Conservation (phyloP, 192 early-diverging fungal genomes). For the Mortierella hygrophila region DNA sequence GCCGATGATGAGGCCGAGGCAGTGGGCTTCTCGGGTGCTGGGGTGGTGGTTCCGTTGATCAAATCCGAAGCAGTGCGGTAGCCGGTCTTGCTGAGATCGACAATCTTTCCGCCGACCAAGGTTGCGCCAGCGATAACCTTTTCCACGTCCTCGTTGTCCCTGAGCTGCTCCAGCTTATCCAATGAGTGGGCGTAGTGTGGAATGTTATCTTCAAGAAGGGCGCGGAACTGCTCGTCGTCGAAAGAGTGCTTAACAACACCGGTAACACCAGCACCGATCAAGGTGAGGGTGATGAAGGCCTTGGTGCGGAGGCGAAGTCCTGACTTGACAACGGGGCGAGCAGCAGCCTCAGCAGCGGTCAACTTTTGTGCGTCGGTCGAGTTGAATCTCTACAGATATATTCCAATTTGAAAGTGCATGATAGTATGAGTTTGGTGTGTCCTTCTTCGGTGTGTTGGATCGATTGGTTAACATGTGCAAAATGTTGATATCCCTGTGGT, state of each 20-base stretch:
- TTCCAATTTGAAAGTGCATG: not conserved
- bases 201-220: slow-evolving; percentile 42
- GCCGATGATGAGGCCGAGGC: not conserved
- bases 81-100: slow-evolving; percentile 46
- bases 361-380: slow-evolving; percentile 39
- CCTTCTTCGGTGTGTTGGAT: not conserved
- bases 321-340: slow-evolving; percentile 20
- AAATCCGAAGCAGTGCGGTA: slow-evolving; percentile 43
- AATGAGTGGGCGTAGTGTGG: slow-evolving; percentile 48
- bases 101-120: slow-evolving; percentile 18
- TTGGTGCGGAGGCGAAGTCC: slow-evolving; percentile 56
- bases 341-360: slow-evolving; percentile 35
- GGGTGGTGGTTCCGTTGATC: slow-evolving; percentile 53
- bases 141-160: slow-evolving; percentile 50
- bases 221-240: slow-evolving; percentile 41
- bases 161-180: slow-evolving; percentile 49
- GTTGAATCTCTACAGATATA: slow-evolving; percentile 39
- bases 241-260: slow-evolving; percentile 55
- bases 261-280: slow-evolving; percentile 44
- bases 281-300: slow-evolving; percentile 42
- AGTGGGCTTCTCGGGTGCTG: slow-evolving; percentile 37
- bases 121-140: slow-evolving; percentile 24
- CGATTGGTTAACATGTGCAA: not conserved
- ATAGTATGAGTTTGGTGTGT: not conserved
- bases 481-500: not conserved